Evolutionary conservation across 2,329 filamentous ascomycete genomes (phyloP).

Genomic region (Fusarium beomiforme): DNA sequence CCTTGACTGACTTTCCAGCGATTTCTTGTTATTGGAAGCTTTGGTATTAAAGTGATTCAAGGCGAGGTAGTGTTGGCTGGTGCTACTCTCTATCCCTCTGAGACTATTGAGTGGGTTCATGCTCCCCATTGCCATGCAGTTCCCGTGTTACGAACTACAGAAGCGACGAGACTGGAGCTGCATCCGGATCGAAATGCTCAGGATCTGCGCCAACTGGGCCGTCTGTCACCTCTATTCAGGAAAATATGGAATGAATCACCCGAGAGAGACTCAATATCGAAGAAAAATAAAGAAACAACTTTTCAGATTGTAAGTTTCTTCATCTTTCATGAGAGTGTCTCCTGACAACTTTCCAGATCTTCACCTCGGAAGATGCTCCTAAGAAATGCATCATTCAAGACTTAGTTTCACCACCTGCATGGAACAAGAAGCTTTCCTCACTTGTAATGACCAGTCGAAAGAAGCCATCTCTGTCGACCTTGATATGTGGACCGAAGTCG

Average conservation of each 20-base stretch:
- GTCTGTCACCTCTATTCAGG: slow-evolving; percentile 72
- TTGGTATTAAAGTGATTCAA: slow-evolving; percentile 67
- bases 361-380: slow-evolving; percentile 62
- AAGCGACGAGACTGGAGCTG: slow-evolving; percentile 64
- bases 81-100: slow-evolving; percentile 64
- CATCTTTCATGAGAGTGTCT: background rate
- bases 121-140: slow-evolving; percentile 76
- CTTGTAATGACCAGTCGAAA: slow-evolving; percentile 49
- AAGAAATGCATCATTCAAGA: slow-evolving; percentile 62
- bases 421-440: slow-evolving; percentile 68
- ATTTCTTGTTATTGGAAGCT: slow-evolving; percentile 73
- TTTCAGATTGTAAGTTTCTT: slow-evolving; percentile 61
- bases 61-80: slow-evolving; percentile 75
- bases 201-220: slow-evolving; percentile 63
- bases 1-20: slow-evolving; percentile 56
- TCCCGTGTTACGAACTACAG: slow-evolving; percentile 68
- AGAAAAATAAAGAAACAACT: slow-evolving; percentile 39
- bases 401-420: slow-evolving; percentile 65
- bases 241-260: slow-evolving; percentile 69
- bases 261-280: slow-evolving; percentile 31
- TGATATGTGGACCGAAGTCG: slow-evolving; percentile 76
- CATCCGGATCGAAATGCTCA: slow-evolving; percentile 60
- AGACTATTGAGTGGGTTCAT: slow-evolving; percentile 65
- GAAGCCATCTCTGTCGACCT: slow-evolving; percentile 53
- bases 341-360: slow-evolving; percentile 56